Base-by-base conservation (phyloP, 78 protist species). In the Protostelium mycophagum region DNA sequence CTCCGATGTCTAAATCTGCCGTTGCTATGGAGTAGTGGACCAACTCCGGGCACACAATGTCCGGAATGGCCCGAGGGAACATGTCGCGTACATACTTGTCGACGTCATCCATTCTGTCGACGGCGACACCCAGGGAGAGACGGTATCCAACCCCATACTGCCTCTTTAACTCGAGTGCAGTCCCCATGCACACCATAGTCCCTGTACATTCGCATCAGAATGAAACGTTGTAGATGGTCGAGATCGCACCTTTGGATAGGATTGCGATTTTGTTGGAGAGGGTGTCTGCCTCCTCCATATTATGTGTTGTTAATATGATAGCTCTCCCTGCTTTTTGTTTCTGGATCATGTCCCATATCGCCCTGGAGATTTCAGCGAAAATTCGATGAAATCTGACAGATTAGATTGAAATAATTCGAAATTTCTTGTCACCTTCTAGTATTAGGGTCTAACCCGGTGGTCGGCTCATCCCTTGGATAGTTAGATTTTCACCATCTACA, bases 361-460 rank as follows among this genome's bases (percentile, higher is more conserved):
- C 85, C 0, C 95, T n/a, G n/a, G n/a, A n/a, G n/a, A n/a, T n/a
- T n/a, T n/a, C n/a, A n/a, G n/a, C n/a, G n/a, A n/a, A n/a, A n/a
- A n/a, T n/a, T n/a, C n/a, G n/a, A n/a, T n/a, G n/a, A n/a, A n/a
- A n/a, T n/a, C n/a, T n/a, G n/a, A n/a, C n/a, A n/a, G n/a, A n/a
- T n/a, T n/a, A n/a, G n/a, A n/a, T n/a, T n/a, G n/a, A n/a, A n/a
- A n/a, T n/a, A n/a, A n/a, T n/a, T n/a, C n/a, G n/a, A n/a, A n/a
- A n/a, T n/a, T n/a, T n/a, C n/a, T n/a, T n/a, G n/a, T n/a, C n/a
- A n/a, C n/a, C n/a, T 84, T 28, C 96, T 84, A 34, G 95, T 38
- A 35, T 35, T 86, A 25, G 97, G 96, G 63, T 96, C 97, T 89
- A 98, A 38, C 36, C 98, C 99, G 1, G 96, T 91, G 0, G 97